Base-by-base conservation (phyloP, 139 green algal species). In the Raphidocelis subcapitata region DNA sequence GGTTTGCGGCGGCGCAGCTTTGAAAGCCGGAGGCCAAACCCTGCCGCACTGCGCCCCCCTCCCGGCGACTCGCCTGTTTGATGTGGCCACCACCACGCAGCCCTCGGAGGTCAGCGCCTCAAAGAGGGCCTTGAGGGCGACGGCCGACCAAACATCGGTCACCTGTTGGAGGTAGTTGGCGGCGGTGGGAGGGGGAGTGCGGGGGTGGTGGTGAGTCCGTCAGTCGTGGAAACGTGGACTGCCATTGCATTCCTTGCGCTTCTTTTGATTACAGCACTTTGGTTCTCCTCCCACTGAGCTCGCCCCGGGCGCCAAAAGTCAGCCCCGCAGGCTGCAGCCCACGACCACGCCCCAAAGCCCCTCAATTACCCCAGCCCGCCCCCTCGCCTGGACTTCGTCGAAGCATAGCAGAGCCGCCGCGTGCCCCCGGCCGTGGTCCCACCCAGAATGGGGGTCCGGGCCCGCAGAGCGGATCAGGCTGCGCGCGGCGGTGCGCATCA, bases 311-410 rank as follows among this genome's bases (percentile, higher is more conserved):
- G n/a, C n/a, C n/a, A n/a, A n/a, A n/a, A n/a, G n/a, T n/a, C n/a
- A n/a, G n/a, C n/a, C n/a, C n/a, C n/a, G n/a, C n/a, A n/a, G n/a
- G n/a, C n/a, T n/a, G n/a, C n/a, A n/a, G n/a, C n/a, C n/a, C n/a
- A n/a, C n/a, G n/a, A n/a, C n/a, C n/a, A n/a, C n/a, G n/a, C n/a
- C n/a, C n/a, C n/a, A n/a, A n/a, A n/a, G n/a, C n/a, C n/a, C n/a
- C n/a, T n/a, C n/a, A n/a, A n/a, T n/a, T n/a, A n/a, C n/a, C n/a
- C n/a, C n/a, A n/a, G n/a, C 33, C 63, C n/a, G 2, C 32, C 3
- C 3, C 26, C 82, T 0, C 46, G 92, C 84, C 75, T 94, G 88
- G 51, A 95, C 62, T 62, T 96, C 91, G 61, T 96, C 91, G 54
- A 96, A 94, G 73, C 83, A 93, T 44, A 96, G 75, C 21, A 94